Evolutionary conservation across 2,329 filamentous ascomycete genomes (phyloP), one percentile per base, ranked within the genome.

Genomic region (Sclerotinia borealis): DNA sequence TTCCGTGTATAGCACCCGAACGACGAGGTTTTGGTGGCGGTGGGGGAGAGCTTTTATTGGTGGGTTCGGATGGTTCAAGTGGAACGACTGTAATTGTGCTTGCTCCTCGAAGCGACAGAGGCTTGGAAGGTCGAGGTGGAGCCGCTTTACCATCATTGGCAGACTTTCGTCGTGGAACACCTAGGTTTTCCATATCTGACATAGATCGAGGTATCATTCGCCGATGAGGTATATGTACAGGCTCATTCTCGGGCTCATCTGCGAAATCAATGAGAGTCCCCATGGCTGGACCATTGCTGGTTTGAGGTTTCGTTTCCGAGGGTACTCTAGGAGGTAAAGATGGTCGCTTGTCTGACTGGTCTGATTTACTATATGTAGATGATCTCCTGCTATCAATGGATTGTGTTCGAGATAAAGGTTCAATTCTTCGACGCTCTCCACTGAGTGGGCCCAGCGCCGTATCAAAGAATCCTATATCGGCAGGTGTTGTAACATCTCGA

Each of bases 401-500:
- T 25, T 62, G 52, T 17, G 41, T 60, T 59, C 64, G 64, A 37
- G 66, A 67, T n/a, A 54, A 39, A 17, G 61, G 37, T 48, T 63
- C 66, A 45, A 63, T 63, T 61, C 63, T 62, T 10, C 56, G 52
- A 39, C 68, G 68, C 50, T 71, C 68, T 50, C 67, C 68, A 59
- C 67, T 69, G 5, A 75, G 65, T 47, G 72, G 71, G 9, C 71
- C 71, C 67, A 72, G 71, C 8, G 73, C 65, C 2, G 73, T 71
- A 61, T 96, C 91, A 72, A 97, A 97, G 74, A 95, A 98, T 0
- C 85, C 85, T 15, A 85, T 81, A 52, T 80, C 81, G 43, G 90
- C 83, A 0, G 89, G 84, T 0, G 92, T 96, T 0, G 95, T 99
- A 27, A 99, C 91, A 75, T 99, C 95, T 62, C 96, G 85, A 68